phyloP scores from a whole-genome alignment of 2,329 filamentous ascomycete genomes.

The Colletotrichum liriopes region DNA sequence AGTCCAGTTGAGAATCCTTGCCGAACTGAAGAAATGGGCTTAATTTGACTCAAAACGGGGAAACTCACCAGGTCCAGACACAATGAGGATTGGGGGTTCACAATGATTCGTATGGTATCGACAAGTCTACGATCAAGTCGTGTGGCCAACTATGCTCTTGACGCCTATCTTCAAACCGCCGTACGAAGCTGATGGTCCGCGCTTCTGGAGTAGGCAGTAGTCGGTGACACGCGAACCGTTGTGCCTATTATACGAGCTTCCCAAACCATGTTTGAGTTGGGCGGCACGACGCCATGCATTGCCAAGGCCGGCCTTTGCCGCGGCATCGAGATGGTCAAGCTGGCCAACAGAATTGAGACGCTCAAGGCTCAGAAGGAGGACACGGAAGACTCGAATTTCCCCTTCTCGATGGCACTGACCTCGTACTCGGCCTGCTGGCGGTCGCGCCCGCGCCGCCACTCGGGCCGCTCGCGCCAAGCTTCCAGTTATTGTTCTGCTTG shows the following conservation, averaged over 20 bases:
- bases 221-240: too few species aligned
- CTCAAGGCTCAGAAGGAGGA: conserved; percentile 95
- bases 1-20: conserved; percentile 85
- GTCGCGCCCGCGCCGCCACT: conserved; percentile 15
- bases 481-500: conserved; percentile 34
- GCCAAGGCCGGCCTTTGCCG: conserved; percentile 91
- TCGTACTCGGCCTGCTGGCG: conserved; percentile 49
- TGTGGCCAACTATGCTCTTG: too few species aligned
- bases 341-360: conserved; percentile 94
- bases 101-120: too few species aligned
- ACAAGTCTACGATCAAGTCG: too few species aligned
- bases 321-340: conserved; percentile 95
- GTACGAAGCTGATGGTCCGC: too few species aligned
- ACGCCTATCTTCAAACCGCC: too few species aligned
- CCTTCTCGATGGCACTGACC: conserved; percentile 80
- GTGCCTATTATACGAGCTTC: too few species aligned
- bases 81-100: too few species aligned
- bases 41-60: too few species aligned
- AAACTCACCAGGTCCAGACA: too few species aligned
- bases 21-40: conserved; percentile 90
- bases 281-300: conserved; percentile 70
- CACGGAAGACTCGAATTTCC: conserved; percentile 81
- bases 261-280: too few species aligned
- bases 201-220: too few species aligned
- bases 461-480: conserved; percentile 15